phyloP scores from a whole-genome alignment of 352 stramenopile species.

The Phytophthora ohioensis region DNA sequence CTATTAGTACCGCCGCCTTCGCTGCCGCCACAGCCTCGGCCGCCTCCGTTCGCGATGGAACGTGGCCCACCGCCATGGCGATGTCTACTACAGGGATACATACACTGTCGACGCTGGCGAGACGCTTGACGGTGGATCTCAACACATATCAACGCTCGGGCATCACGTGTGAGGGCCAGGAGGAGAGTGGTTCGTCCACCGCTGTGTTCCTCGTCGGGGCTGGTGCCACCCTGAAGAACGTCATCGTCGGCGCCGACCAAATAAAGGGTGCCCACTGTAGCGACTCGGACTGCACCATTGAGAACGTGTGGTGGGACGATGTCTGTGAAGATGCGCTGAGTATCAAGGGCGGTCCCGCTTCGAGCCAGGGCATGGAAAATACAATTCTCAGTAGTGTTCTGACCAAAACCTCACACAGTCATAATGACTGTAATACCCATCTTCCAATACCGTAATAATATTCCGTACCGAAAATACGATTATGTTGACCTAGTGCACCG shows the following conservation, averaged over 20 bases:
- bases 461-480: too few species aligned
- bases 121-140: neutral
- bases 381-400: too few species aligned
- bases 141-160: neutral
- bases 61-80: too few species aligned
- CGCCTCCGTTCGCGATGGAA: too few species aligned
- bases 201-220: slow-evolving; percentile 42
- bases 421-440: too few species aligned
- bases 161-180: neutral
- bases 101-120: neutral
- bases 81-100: too few species aligned
- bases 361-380: neutral
- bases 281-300: neutral
- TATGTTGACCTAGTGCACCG: too few species aligned
- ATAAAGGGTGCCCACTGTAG: slow-evolving; percentile 40
- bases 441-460: too few species aligned
- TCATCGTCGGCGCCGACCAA: slow-evolving; percentile 46
- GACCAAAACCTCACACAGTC: too few species aligned
- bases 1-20: too few species aligned
- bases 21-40: too few species aligned
- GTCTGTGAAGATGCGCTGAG: neutral
- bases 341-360: neutral
- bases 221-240: slow-evolving; percentile 47
- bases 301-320: slow-evolving; percentile 2
- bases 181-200: neutral